Percentiles rank a stretch among this genome's conserved stretches.
phyloP scores from a whole-genome alignment of 345 rosid species.

The Populus davidiana region DNA sequence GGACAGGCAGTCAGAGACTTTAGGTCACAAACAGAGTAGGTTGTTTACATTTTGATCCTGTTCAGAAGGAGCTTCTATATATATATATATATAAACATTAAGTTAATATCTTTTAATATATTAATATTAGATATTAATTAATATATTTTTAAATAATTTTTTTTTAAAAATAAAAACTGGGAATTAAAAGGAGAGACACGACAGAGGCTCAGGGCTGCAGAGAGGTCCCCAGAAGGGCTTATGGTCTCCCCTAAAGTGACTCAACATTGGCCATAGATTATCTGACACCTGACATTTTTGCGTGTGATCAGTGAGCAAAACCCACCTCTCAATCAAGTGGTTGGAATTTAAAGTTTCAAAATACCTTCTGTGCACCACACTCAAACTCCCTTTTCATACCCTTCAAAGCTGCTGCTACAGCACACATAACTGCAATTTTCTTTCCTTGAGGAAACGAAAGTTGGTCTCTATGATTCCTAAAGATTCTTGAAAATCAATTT shows the following conservation, averaged over 20 bases:
- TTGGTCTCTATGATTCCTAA: neutral
- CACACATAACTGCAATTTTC: neutral
- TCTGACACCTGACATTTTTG: neutral
- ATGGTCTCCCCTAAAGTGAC: constrained; percentile 5
- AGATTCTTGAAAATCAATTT: neutral
- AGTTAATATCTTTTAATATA: too few relatives aligned
- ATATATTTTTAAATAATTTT: too few relatives aligned
- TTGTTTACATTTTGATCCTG: too few relatives aligned
- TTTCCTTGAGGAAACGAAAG: neutral
- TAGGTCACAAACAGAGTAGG: too few relatives aligned
- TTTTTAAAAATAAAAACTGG: too few relatives aligned
- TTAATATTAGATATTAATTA: too few relatives aligned
- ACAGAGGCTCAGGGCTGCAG: too few relatives aligned
- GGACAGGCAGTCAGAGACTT: too few relatives aligned
- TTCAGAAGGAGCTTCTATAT: too few relatives aligned
- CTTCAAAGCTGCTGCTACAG: neutral
- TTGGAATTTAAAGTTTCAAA: neutral
- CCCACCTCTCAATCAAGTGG: neutral
- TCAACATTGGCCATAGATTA: constrained; percentile 14
- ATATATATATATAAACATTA: too few relatives aligned
- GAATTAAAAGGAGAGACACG: too few relatives aligned
- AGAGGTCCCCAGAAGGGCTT: neutral
- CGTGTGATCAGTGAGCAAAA: neutral
- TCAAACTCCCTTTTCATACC: neutral
- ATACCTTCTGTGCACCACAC: neutral